Evolutionary conservation across 2,329 filamentous ascomycete species (phyloP), one percentile per base, ranked within the genome.

Genomic region (Calonectria honghensis): DNA sequence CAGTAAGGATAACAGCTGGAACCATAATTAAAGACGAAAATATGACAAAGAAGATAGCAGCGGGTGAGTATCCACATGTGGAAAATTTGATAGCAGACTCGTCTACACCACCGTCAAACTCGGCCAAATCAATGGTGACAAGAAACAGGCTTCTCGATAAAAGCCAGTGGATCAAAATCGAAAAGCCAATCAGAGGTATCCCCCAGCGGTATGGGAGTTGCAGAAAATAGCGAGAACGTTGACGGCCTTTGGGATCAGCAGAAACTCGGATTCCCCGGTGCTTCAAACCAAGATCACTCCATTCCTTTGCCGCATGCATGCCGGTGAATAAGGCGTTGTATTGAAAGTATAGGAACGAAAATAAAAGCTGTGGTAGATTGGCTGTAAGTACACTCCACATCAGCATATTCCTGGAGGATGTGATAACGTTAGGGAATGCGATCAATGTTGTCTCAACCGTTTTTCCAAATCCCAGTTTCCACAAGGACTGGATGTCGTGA

Each of bases 161-260:
- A 5, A 75, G 14, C 73, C 73, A 75, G 52, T 73, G 73, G 11
- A 70, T 48, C n/a, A 70, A 16, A 1, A 54, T 68, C 0, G 71
- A 75, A 0, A 63, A 2, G 9, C 63, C 14, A 0, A 74, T 3
- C 6, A 75, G 57, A 0, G 74, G 72, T 7, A 72, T 4, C 0
- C 74, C 52, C 39, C 65, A 75, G 5, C 72, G 72, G 32, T 72
- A 75, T 0, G 74, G 74, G 10, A 75, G 68, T 51, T 75, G 74
- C 4, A 75, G 6, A 32, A 75, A 76, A 45, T 76, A 75, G 1
- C 68, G 68, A 20, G 74, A 72, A 3, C 74, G 68, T 16, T 74
- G 72, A 3, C 70, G 3, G 0, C 72, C 72, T 20, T 27, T 48
- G 1, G 68, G 72, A 1, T 74, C 45, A 9, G 52, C 69, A 2